A percentile compares a stretch with the other conserved stretches of the same genome.
Evolutionary conservation across 345 rosid species (phyloP).

Genomic region (Noccaea caerulescens): DNA sequence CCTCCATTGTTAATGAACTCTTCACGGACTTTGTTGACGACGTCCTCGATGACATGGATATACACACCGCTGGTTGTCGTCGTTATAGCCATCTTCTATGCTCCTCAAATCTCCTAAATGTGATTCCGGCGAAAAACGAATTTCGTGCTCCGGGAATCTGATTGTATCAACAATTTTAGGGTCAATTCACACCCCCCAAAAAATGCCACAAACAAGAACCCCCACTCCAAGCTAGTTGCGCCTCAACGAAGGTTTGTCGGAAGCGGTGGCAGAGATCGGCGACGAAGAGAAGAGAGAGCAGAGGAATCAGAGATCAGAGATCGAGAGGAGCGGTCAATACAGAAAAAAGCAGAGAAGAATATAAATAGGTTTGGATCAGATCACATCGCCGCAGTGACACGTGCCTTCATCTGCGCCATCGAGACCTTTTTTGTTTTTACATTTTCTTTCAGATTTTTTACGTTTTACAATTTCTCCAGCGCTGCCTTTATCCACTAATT

Average conservation of each 20-base stretch:
- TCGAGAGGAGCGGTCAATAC: slow-evolving; percentile 58
- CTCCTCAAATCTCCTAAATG: slow-evolving; percentile 28
- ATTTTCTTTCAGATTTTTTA: background rate
- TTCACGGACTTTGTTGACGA: slow-evolving; percentile 86
- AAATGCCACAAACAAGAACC: too few relatives aligned
- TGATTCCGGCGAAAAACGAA: slow-evolving; percentile 6
- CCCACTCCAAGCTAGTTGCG: background rate
- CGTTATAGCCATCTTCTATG: slow-evolving; percentile 58
- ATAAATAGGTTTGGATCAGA: slow-evolving; percentile 99
- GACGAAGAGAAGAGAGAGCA: slow-evolving; percentile 38
- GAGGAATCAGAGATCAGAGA: slow-evolving; percentile 16
- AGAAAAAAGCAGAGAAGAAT: slow-evolving; percentile 70
- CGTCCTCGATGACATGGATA: slow-evolving; percentile 89
- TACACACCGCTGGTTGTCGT: slow-evolving; percentile 81
- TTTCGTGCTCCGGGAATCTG: slow-evolving; percentile 11
- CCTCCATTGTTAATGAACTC: slow-evolving; percentile 85
- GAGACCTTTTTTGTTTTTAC: background rate
- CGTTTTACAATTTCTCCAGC: background rate
- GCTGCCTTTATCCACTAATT: too few relatives aligned
- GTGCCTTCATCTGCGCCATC: slow-evolving; percentile 59
- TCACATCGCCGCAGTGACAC: slow-evolving; percentile 52
- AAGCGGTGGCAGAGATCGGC: slow-evolving; percentile 37
- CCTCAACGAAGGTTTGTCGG: slow-evolving; percentile 41
- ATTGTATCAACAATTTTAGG: slow-evolving; percentile 6
- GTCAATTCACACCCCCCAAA: background rate